phyloP scores from a whole-genome alignment of 306 rosid genomes.

The Cicer bijugum region DNA sequence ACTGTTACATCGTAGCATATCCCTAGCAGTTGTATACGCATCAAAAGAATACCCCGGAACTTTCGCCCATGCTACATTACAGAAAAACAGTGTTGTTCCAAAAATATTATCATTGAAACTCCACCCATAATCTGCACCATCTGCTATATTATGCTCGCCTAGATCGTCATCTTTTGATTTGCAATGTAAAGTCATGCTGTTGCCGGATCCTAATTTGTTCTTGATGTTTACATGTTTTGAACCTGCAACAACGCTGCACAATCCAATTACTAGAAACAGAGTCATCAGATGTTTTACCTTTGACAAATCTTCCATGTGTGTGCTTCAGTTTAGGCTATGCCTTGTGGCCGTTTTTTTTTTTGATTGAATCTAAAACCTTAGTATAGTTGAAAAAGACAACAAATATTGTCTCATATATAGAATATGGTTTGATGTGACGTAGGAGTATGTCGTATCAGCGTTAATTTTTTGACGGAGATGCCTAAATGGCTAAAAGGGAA shows the following conservation, averaged over 20 bases:
- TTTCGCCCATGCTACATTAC: conserved; percentile 51
- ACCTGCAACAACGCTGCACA: conserved; percentile 28
- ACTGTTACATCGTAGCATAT: conserved; percentile 39
- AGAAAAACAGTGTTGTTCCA: conserved; percentile 53
- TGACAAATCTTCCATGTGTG: neutral
- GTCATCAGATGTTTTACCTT: conserved; percentile 17
- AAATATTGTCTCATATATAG: too few relatives aligned
- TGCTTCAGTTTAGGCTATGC: neutral
- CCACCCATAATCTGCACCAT: conserved; percentile 52
- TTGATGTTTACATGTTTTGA: conserved; percentile 53
- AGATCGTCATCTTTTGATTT: conserved; percentile 52
- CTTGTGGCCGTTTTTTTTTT: too few relatives aligned
- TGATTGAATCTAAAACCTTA: too few relatives aligned
- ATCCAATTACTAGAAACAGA: conserved; percentile 42
- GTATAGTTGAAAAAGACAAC: too few relatives aligned
- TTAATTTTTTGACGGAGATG: too few relatives aligned
- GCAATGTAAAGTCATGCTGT: conserved; percentile 55
- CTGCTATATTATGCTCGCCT: conserved; percentile 39
- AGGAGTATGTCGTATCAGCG: too few relatives aligned
- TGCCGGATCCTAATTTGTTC: conserved; percentile 52
- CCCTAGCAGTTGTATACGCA: conserved; percentile 47
- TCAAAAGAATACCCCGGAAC: conserved; percentile 42
- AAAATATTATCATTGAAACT: conserved; percentile 28
- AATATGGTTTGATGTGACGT: too few relatives aligned
- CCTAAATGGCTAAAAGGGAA: too few relatives aligned